Evolutionary conservation across 1,139 yeast genomes (phyloP).

Genomic region (Saccharomycopsis phalli): DNA sequence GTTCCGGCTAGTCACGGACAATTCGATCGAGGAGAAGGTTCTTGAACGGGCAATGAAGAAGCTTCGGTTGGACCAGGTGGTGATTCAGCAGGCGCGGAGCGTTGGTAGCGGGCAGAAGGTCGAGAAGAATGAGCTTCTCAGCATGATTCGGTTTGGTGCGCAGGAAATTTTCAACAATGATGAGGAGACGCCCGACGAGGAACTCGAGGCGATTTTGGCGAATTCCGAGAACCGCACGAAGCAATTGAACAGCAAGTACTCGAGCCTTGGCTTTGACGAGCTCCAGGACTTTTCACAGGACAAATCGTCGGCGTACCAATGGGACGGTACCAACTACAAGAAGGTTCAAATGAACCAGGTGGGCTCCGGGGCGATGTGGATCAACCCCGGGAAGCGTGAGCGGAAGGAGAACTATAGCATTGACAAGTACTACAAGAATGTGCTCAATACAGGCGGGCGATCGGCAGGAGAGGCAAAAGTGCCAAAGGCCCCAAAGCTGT

Average conservation of each 20-base stretch:
- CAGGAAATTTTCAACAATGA: conserved; percentile 44
- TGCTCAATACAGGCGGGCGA: conserved; percentile 58
- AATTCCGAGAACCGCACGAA: conserved; percentile 57
- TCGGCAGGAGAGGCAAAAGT: conserved; percentile 32
- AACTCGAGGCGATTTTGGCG: conserved; percentile 51
- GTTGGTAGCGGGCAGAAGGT: conserved; percentile 26
- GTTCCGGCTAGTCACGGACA: conserved; percentile 66
- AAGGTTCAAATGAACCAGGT: conserved; percentile 40
- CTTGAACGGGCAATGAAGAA: conserved; percentile 76
- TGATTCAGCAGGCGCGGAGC: conserved; percentile 66
- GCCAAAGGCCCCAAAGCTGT: conserved; percentile 60
- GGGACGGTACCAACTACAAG: conserved; percentile 79
- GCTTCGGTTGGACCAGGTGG: conserved; percentile 68
- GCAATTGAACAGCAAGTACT: conserved; percentile 54
- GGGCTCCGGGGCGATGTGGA: conserved; percentile 41
- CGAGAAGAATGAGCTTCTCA: conserved; percentile 57
- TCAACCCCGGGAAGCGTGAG: conserved; percentile 70
- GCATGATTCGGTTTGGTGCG: conserved; percentile 80
- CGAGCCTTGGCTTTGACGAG: conserved; percentile 63
- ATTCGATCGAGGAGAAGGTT: conserved; percentile 75
- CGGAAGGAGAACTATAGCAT: conserved; percentile 71
- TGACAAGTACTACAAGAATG: conserved; percentile 74
- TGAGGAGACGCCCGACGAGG: conserved; percentile 41
- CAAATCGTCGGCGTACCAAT: conserved; percentile 58
- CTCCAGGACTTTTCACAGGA: conserved; percentile 61